Percentiles rank a stretch among this genome's conserved stretches.
Conservation (phyloP, 2,329 filamentous ascomycete species). For the Paecilomyces formosus region DNA sequence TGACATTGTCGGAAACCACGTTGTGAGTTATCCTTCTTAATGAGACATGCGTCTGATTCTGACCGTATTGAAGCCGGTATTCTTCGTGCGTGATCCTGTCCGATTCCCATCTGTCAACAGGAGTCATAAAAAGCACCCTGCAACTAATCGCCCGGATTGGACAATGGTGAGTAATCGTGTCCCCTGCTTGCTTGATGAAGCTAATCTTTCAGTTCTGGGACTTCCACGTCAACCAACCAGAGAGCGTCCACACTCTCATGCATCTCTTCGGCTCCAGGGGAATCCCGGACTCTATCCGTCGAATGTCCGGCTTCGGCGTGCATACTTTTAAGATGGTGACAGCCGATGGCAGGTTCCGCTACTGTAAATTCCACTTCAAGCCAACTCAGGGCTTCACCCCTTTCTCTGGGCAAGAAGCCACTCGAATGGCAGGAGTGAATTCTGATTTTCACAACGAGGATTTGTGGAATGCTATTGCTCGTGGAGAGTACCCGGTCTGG, state of each 20-base stretch:
- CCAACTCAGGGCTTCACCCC: slow-evolving; percentile 34
- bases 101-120: neutral
- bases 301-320: slow-evolving; percentile 49
- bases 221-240: slow-evolving; percentile 49
- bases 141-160: neutral
- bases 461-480: slow-evolving; percentile 3
- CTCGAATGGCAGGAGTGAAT: slow-evolving; percentile 3
- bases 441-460: slow-evolving; percentile 6
- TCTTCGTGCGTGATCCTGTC: neutral
- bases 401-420: slow-evolving; percentile 1
- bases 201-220: slow-evolving; percentile 49
- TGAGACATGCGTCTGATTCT: neutral
- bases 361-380: slow-evolving; percentile 55
- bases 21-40: neutral
- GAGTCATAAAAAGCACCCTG: neutral
- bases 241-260: slow-evolving; percentile 55
- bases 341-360: slow-evolving; percentile 46
- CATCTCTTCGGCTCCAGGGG: slow-evolving; percentile 55
- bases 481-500: slow-evolving; percentile 7
- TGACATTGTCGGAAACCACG: neutral
- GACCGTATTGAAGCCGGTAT: neutral
- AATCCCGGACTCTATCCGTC: slow-evolving; percentile 21
- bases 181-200: neutral
- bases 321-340: slow-evolving; percentile 25
- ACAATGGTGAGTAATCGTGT: slow-evolving; percentile 12